Base-by-base conservation (phyloP, 495 filamentous ascomycete species). In the Aspergillus egyptiacus region DNA sequence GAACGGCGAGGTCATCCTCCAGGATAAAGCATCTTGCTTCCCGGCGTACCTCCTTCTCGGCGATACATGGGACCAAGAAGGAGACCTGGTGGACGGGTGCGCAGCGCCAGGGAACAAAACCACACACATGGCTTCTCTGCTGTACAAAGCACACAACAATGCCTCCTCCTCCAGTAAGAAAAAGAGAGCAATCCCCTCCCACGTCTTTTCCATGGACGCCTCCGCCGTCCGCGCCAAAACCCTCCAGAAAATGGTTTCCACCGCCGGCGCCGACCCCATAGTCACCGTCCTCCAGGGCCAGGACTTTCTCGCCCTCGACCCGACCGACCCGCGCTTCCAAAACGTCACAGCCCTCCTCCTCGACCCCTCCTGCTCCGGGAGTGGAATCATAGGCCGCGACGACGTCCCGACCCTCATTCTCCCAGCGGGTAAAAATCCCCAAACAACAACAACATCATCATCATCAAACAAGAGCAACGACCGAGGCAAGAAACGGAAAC, bases 41-140 rank as follows among this genome's bases (percentile, higher is more conserved):
- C 91, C 93, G 4, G 93, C 91, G 0, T 87, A 89, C 60, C 70
- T 98, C 0, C 42, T 75, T 3, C 68, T 96, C 0, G 79, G 89
- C 43, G 63, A 72, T 40, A 28, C 37, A 6, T 42, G 59, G 5
- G 42, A 61, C 32, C 19, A 56, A 50, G 73, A 81, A 46, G 88
- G 86, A 2, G 81, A 91, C 51, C 68, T 95, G 15, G 73, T 97
- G 4, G 93, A 98, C 67, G 86, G 87, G 1, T 96, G 91, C 61
- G 85, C 93, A 0, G 93, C 93, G 6, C 93, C 93, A 6, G 93
- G 93, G 7, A 98, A 98, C 60, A 98, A 98, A 66, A 96, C 93
- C 1, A 96, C 93, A 3, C 93, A 97, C 69, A 66, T 96, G 38
- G 89, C 90, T 9, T 84, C 87, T 2, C 73, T 96, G 13, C 53